A percentile compares a stretch with the other conserved stretches of the same genome.
Evolutionary conservation across 352 stramenopile species (phyloP).

Genomic region (Blastocystis sp.): DNA sequence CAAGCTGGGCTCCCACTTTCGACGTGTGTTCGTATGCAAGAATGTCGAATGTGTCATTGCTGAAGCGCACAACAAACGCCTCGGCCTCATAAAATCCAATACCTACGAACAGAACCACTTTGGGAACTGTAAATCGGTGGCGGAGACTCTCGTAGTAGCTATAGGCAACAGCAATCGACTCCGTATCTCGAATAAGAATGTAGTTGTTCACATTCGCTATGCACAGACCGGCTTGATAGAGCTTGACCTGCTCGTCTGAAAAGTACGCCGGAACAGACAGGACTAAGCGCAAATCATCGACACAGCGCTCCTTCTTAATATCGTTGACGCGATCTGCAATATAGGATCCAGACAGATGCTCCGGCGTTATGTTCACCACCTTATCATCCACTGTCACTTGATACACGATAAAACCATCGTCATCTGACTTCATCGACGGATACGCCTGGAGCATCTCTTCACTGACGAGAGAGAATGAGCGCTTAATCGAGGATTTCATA

Average conservation of each 20-base stretch:
- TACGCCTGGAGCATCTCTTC: neutral
- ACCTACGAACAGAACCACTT: conserved; percentile 25
- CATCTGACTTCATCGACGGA: neutral
- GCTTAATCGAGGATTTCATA: conserved; percentile 32
- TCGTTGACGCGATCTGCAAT: neutral
- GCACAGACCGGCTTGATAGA: neutral
- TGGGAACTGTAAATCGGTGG: neutral
- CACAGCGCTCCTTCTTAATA: conserved; percentile 1
- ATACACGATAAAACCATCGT: conserved; percentile 2
- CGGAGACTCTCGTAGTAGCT: neutral
- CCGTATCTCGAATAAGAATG: conserved; percentile 12
- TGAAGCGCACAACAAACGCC: neutral
- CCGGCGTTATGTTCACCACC: neutral
- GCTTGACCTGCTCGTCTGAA: neutral
- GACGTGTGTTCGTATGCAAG: neutral
- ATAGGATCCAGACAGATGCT: neutral
- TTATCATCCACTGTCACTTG: neutral
- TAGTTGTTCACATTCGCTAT: neutral
- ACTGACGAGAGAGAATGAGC: neutral
- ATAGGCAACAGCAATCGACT: conserved; percentile 5
- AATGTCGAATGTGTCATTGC: neutral
- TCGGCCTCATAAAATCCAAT: neutral
- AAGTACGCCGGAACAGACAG: conserved; percentile 16
- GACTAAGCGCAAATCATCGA: conserved; percentile 7
- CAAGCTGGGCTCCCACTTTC: neutral